Evolutionary conservation across 371 early-diverging fungal genomes (phyloP).

Genomic region (Capniomyces stellatus): DNA sequence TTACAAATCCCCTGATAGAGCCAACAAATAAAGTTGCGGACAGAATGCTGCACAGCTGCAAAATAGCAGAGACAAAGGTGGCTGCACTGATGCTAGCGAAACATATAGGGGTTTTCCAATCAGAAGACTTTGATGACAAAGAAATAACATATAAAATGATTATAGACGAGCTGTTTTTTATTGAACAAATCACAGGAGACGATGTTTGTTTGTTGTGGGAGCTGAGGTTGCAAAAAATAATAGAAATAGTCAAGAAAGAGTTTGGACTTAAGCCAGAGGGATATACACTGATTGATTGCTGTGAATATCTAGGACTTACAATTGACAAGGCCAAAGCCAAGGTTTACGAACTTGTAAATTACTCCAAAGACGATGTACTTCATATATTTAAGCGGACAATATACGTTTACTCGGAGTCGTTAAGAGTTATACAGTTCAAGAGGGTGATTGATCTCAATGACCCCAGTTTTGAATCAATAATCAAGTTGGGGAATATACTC

Average conservation of each 20-base stretch:
- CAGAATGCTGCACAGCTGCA: slow-evolving; percentile 72
- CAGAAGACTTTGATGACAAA: slow-evolving; percentile 25
- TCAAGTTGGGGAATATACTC: slow-evolving; percentile 63
- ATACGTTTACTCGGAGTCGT: slow-evolving; percentile 69
- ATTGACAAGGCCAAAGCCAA: slow-evolving; percentile 29
- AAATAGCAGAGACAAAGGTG: slow-evolving; percentile 82
- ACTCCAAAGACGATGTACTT: slow-evolving; percentile 44
- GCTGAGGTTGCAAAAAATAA: slow-evolving; percentile 29
- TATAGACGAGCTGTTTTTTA: slow-evolving; percentile 35
- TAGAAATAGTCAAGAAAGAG: slow-evolving; percentile 15
- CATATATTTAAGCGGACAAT: slow-evolving; percentile 58
- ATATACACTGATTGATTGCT: slow-evolving; percentile 40
- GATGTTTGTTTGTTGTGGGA: slow-evolving; percentile 23
- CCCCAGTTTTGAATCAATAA: slow-evolving; percentile 10
- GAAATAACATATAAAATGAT: slow-evolving; percentile 41
- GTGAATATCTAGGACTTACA: slow-evolving; percentile 32
- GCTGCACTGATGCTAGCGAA: slow-evolving; percentile 51
- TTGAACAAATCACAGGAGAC: slow-evolving; percentile 5
- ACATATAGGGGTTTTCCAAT: slow-evolving; percentile 22
- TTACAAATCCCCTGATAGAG: slow-evolving; percentile 73
- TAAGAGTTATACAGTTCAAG: slow-evolving; percentile 61
- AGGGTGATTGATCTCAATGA: slow-evolving; percentile 32
- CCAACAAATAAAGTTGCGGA: slow-evolving; percentile 79
- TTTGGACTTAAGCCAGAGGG: slow-evolving; percentile 33
- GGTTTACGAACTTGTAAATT: slow-evolving; percentile 35